Evolutionary conservation across 306 rosid genomes (phyloP).

Genomic region (Pueraria montana): DNA sequence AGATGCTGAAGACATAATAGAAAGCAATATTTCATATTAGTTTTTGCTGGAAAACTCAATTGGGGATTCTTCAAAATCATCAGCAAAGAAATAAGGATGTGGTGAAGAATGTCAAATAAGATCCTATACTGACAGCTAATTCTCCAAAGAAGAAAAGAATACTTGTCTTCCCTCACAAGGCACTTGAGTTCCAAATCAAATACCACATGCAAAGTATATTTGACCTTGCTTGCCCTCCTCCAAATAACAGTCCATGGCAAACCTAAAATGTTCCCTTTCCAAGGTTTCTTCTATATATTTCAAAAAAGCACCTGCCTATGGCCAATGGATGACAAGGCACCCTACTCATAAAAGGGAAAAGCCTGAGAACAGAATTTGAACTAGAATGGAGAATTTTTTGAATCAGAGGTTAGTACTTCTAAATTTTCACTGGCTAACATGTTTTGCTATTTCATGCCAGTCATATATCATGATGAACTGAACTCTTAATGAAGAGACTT

Average conservation of each 20-base stretch:
- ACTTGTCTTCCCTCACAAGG: constrained; percentile 62
- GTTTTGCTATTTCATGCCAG: neutral
- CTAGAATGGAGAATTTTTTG: constrained; percentile 55
- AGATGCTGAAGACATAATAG: constrained; percentile 7
- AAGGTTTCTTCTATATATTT: constrained; percentile 51
- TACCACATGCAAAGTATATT: constrained; percentile 69
- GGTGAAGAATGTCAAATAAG: constrained; percentile 20
- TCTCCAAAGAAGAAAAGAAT: constrained; percentile 58
- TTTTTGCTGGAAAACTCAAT: neutral
- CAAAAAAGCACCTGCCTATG: constrained; percentile 52
- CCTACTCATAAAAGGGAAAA: constrained; percentile 40
- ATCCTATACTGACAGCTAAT: constrained; percentile 30
- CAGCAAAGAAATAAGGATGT: neutral
- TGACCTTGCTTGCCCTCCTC: constrained; percentile 57
- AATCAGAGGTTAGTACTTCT: constrained; percentile 69
- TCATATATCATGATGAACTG: neutral
- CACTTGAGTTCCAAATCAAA: constrained; percentile 59
- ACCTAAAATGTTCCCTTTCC: constrained; percentile 34
- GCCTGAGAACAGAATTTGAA: constrained; percentile 27
- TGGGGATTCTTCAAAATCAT: constrained; percentile 22
- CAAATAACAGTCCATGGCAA: constrained; percentile 26
- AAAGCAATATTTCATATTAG: neutral
- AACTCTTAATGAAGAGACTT: neutral
- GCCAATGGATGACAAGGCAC: neutral
- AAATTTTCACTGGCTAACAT: neutral